Conservation (phyloP, 2,329 filamentous ascomycete species). For the Diplocarpon mali region DNA sequence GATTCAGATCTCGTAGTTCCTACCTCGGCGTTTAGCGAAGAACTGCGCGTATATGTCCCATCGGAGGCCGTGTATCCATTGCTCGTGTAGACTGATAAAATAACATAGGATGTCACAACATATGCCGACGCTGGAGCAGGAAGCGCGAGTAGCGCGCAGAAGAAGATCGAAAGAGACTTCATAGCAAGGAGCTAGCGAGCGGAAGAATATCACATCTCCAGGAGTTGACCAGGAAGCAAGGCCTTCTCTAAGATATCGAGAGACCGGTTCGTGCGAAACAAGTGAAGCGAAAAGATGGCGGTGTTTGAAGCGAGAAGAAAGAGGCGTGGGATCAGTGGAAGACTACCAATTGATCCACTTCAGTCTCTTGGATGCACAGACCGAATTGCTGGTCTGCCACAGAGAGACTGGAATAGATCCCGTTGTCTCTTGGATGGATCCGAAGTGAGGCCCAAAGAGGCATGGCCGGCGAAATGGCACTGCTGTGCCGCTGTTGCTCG, state of each 20-base stretch:
- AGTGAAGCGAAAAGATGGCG: conserved; percentile 1
- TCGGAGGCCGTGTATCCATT: neutral
- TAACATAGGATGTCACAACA: conserved; percentile 14
- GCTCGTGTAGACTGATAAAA: conserved; percentile 10
- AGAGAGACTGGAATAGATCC: too few species aligned
- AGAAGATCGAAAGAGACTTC: conserved; percentile 4
- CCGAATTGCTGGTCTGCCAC: too few species aligned
- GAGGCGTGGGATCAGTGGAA: too few species aligned
- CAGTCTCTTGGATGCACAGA: too few species aligned
- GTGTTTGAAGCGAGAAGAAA: too few species aligned
- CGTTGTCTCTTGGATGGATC: too few species aligned
- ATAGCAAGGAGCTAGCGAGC: conserved; percentile 7
- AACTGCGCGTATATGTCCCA: neutral
- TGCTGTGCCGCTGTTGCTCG: neutral
- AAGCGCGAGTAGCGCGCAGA: conserved; percentile 5
- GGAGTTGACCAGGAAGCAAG: neutral
- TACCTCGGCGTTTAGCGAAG: too few species aligned
- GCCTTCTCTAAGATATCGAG: neutral
- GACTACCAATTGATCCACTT: too few species aligned
- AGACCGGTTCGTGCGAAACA: neutral
- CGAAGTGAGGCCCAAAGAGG: too few species aligned
- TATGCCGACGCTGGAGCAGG: conserved; percentile 14
- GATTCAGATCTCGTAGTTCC: conserved; percentile 1
- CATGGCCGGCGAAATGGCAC: neutral
- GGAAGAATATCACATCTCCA: conserved; percentile 13